A percentile compares a stretch with the other conserved stretches of the same genome.
Conservation (phyloP, 345 rosid species). For the Triadica sebifera region DNA sequence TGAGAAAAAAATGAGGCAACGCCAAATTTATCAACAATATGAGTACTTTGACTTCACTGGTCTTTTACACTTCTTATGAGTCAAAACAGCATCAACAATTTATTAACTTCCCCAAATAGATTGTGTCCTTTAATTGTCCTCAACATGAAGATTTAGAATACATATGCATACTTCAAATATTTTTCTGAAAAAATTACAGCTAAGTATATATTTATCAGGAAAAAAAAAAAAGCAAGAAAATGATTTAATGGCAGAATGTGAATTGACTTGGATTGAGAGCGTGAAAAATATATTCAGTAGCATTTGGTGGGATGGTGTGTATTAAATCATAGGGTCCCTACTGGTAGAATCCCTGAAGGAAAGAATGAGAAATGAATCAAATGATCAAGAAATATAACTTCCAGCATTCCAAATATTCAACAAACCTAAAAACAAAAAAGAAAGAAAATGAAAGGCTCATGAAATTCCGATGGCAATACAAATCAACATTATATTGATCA, state of each 20-base stretch:
- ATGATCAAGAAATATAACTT: not conserved
- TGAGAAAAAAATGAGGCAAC: not conserved
- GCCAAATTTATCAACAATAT: not conserved
- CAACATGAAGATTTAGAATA: not conserved
- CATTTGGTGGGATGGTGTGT: conserved; percentile 51
- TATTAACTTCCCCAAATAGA: not conserved
- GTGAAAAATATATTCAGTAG: conserved; percentile 59
- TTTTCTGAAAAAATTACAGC: not conserved
- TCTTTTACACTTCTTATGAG: not conserved
- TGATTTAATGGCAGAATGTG: not conserved
- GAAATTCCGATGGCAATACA: not conserved
- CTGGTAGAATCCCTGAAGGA: conserved; percentile 34
- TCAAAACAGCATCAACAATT: not conserved
- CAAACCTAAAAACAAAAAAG: not conserved
- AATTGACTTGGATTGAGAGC: conserved; percentile 64
- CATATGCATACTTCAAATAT: not conserved
- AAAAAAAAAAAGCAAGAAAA: conserved; percentile 4
- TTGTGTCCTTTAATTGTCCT: not conserved
- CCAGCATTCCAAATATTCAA: not conserved
- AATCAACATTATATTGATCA: not conserved
- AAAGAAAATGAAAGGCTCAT: conserved; percentile 10
- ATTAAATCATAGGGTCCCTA: conserved; percentile 45
- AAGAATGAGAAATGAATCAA: conserved; percentile 1
- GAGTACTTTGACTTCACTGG: not conserved
- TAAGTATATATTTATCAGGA: not conserved